phyloP scores from a whole-genome alignment of 2,329 filamentous ascomycete genomes.

The Arachnopeziza araneosa region DNA sequence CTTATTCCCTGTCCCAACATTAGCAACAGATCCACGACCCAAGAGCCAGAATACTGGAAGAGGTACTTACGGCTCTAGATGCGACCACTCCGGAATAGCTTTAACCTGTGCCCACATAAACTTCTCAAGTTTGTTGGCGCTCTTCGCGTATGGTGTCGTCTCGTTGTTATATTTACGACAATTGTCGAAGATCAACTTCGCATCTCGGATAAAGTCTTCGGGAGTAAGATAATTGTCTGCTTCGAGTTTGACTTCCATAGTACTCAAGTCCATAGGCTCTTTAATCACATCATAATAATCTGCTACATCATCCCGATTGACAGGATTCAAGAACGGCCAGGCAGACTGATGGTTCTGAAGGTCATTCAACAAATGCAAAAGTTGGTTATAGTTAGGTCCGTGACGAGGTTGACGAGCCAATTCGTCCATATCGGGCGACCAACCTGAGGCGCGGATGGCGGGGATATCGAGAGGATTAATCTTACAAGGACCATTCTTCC shows the following conservation, averaged over 20 bases:
- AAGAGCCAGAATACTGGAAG: neutral
- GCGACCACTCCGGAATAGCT: constrained; percentile 86
- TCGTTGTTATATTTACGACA: constrained; percentile 96
- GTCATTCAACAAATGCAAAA: constrained; percentile 88
- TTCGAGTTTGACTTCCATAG: constrained; percentile 94
- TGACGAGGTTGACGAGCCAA: constrained; percentile 90
- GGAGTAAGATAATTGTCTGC: constrained; percentile 86
- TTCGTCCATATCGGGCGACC: constrained; percentile 97
- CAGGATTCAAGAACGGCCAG: constrained; percentile 92
- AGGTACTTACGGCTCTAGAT: constrained; percentile 30
- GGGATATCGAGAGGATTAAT: constrained; percentile 85
- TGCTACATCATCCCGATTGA: constrained; percentile 93
- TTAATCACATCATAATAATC: constrained; percentile 99
- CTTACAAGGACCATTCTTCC: constrained; percentile 66
- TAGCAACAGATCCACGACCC: neutral
- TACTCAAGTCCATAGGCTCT: constrained; percentile 92
- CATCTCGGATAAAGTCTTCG: constrained; percentile 88
- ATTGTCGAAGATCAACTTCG: constrained; percentile 86
- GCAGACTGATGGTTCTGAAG: constrained; percentile 89
- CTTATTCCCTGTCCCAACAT: neutral
- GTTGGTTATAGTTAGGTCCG: constrained; percentile 91
- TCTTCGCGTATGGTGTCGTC: constrained; percentile 90
- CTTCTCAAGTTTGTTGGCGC: constrained; percentile 86
- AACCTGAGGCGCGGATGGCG: constrained; percentile 86
- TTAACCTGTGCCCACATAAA: constrained; percentile 94